phyloP scores from a whole-genome alignment of 768 basidiomycete species.

The Filobasidium floriforme region DNA sequence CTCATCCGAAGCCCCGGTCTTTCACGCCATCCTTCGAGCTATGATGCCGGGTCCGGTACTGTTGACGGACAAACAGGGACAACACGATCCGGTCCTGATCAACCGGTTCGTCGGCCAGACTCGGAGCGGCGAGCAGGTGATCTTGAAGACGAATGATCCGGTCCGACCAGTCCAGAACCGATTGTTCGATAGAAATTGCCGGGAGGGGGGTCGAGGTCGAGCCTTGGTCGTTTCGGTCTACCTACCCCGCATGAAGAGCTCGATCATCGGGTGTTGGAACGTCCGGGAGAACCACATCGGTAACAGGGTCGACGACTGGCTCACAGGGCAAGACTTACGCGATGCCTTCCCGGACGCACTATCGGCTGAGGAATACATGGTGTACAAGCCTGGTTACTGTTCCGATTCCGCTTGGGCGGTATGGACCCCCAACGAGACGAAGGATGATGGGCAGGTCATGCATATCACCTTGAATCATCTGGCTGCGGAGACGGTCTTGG shows the following conservation, averaged over 20 bases:
- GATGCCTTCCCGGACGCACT: background rate
- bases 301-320: background rate
- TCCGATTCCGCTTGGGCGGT: background rate
- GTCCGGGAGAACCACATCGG: background rate
- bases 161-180: slow-evolving; percentile 21
- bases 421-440: background rate
- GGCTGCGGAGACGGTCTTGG: background rate
- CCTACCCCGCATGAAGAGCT: background rate
- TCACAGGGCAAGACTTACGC: background rate
- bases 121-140: slow-evolving; percentile 14
- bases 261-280: background rate
- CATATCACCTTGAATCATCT: background rate
- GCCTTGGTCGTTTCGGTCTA: background rate
- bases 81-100: slow-evolving; percentile 20
- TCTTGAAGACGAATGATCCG: slow-evolving; percentile 21
- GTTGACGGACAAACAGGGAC: slow-evolving; percentile 27
- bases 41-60: slow-evolving; percentile 30
- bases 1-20: slow-evolving; percentile 23
- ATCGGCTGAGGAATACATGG: background rate
- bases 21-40: slow-evolving; percentile 32
- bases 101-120: slow-evolving; percentile 12
- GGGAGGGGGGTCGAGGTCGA: background rate
- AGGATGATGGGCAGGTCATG: background rate
- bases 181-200: slow-evolving; percentile 19
- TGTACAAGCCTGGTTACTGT: background rate